Conservation (phyloP, 345 rosid species). For the Hibiscus mutabilis region DNA sequence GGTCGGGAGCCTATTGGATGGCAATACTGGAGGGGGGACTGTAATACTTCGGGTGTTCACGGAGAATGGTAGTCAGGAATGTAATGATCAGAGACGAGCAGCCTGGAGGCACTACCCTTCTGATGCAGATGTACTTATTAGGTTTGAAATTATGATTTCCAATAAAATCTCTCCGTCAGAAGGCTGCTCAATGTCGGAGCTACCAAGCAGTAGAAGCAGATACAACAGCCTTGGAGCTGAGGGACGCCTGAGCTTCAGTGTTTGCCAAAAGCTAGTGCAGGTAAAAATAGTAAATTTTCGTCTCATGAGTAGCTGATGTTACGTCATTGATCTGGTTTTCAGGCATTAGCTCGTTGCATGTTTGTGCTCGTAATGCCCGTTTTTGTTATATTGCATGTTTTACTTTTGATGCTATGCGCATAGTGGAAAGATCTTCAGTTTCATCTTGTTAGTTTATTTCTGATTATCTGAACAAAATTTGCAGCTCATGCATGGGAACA, state of each 20-base stretch:
- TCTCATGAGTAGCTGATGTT: background rate
- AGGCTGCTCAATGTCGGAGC: constrained; percentile 34
- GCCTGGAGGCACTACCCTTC: constrained; percentile 54
- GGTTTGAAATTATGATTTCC: constrained; percentile 53
- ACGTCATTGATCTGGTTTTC: background rate
- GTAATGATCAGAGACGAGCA: constrained; percentile 67
- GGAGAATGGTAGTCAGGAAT: constrained; percentile 60
- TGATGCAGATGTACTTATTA: constrained; percentile 59
- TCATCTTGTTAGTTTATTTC: background rate
- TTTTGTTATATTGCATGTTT: background rate
- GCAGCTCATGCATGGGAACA: constrained; percentile 86
- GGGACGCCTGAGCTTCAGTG: constrained; percentile 70
- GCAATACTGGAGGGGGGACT: constrained; percentile 39
- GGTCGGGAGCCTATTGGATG: constrained; percentile 67
- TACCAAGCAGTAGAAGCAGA: constrained; percentile 39
- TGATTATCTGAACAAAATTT: constrained; percentile 5
- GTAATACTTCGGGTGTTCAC: constrained; percentile 39
- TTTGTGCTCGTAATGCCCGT: background rate
- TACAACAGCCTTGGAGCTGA: constrained; percentile 47
- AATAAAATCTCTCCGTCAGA: constrained; percentile 28
- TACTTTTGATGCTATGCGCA: background rate
- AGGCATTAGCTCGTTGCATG: background rate
- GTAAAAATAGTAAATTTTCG: constrained; percentile 26
- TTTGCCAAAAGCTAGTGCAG: constrained; percentile 88
- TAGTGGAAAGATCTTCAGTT: background rate